Base-by-base conservation (phyloP, 768 basidiomycete genomes). In the Mycena galericulata region DNA sequence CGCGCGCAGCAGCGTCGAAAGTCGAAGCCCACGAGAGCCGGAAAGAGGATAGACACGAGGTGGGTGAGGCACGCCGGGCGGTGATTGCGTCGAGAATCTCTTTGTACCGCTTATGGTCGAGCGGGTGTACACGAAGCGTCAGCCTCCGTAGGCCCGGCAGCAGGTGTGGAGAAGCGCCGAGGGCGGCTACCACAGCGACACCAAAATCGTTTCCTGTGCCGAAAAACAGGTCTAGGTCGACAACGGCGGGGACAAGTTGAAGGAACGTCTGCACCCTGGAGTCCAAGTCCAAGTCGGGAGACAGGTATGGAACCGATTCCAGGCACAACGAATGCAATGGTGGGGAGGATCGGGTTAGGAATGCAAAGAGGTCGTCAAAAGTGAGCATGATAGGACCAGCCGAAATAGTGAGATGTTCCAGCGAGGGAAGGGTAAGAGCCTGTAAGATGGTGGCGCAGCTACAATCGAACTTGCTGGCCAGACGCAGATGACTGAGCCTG, bases 271-370 rank as follows among this genome's bases (percentile, higher is more conserved):
- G 4, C 14, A 22, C 11, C 4, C 8, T 36, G 3, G 3, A 3
- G n/a, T 7, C 20, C 2, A 18, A 22, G 18, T 10, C 22, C 2
- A 29, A 14, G 1, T 5, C 8, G 15, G 2, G 2, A 27, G 22
- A 11, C 11, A 57, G 30, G n/a, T n/a, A n/a, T n/a, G n/a, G n/a
- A n/a, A n/a, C n/a, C n/a, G n/a, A n/a, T n/a, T n/a, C n/a, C n/a
- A n/a, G n/a, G 46, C 4, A 20, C 18, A 65, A 27, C 3, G 53
- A 65, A 20, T 53, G 45, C 29, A 65, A 15, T 2, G 54, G 54
- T 6, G 54, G 24, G 34, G 63, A 65, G 24, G 62, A 64, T 2
- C 54, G 62, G 7, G 26, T 12, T 4, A 64, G 34, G 14, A 64
- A 64, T 8, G 54, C n/a, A 17, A 22, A 1, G 5, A 43, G 8